A percentile compares a stretch with the other conserved stretches of the same genome.
Evolutionary conservation across 83 land plant species (phyloP).

Genomic region (Thuja plicata): DNA sequence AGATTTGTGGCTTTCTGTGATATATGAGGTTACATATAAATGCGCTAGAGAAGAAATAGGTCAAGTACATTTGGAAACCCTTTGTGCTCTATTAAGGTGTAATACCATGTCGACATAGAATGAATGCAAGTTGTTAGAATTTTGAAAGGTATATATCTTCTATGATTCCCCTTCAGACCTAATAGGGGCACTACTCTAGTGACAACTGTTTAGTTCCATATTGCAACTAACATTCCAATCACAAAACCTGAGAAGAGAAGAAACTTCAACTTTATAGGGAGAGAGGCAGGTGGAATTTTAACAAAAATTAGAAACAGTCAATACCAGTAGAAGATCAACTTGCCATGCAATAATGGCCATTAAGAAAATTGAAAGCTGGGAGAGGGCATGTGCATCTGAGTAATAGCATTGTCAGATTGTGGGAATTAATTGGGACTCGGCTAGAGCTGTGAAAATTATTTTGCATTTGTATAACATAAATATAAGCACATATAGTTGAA

Average conservation of each 20-base stretch:
- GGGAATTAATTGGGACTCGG: not conserved
- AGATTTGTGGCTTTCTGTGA: not conserved
- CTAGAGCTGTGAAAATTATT: not conserved
- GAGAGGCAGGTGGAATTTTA: not conserved
- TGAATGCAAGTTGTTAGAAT: too few relatives aligned
- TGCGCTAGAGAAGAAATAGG: not conserved
- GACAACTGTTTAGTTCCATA: too few relatives aligned
- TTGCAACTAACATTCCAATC: too few relatives aligned
- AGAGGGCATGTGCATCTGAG: not conserved
- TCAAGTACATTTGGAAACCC: too few relatives aligned
- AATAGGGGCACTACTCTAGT: too few relatives aligned
- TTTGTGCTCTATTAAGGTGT: too few relatives aligned
- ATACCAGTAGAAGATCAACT: not conserved
- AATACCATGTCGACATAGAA: too few relatives aligned
- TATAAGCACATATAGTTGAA: not conserved
- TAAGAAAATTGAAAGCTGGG: not conserved
- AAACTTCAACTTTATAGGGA: not conserved
- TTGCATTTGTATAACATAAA: not conserved
- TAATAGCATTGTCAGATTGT: not conserved
- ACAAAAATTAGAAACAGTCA: not conserved
- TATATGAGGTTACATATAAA: not conserved
- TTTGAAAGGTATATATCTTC: too few relatives aligned
- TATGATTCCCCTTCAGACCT: too few relatives aligned
- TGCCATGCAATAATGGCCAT: not conserved
- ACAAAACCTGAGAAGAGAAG: too few relatives aligned